A percentile compares a stretch with the other conserved stretches of the same genome.
phyloP scores from a whole-genome alignment of 169 alveolate genomes.

The Sarcocystis neurona region DNA sequence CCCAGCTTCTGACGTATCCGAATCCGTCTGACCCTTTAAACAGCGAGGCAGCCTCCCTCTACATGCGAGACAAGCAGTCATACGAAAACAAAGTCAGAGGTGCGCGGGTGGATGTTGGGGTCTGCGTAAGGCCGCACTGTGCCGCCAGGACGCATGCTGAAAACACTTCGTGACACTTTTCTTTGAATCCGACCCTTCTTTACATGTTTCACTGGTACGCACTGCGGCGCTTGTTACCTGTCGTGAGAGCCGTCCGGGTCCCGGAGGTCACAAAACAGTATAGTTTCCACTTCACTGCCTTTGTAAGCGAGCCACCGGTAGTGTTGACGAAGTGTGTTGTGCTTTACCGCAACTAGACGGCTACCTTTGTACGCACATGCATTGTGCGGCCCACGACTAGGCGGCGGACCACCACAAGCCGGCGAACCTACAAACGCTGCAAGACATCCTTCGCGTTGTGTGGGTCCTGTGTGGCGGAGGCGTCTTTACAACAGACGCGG shows the following conservation, averaged over 20 bases:
- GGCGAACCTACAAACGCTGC: too few relatives aligned
- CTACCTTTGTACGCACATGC: too few relatives aligned
- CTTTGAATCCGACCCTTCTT: neutral
- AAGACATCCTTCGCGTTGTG: too few relatives aligned
- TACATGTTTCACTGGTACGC: neutral
- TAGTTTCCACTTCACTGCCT: neutral
- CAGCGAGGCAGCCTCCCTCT: constrained; percentile 95
- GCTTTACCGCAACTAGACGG: too few relatives aligned
- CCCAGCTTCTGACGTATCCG: constrained; percentile 95
- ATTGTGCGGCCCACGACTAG: too few relatives aligned
- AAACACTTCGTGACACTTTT: neutral
- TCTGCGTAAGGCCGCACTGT: neutral
- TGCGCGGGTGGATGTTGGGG: constrained; percentile 24
- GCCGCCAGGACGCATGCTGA: neutral
- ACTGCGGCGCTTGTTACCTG: neutral
- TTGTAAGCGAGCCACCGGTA: too few relatives aligned
- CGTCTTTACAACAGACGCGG: too few relatives aligned
- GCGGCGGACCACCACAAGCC: too few relatives aligned
- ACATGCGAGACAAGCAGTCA: constrained; percentile 83
- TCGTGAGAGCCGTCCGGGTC: neutral
- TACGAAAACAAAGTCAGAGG: constrained; percentile 92
- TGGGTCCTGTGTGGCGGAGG: too few relatives aligned
- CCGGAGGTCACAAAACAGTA: neutral
- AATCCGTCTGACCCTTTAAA: constrained; percentile 96
- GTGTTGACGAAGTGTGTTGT: too few relatives aligned